Percentiles rank a stretch among this genome's conserved stretches.
These are phyloP conservation scores for Aspergillus eucalypticola DNA, from an alignment of 2,329 filamentous ascomycete genomes.

Conservation along the genomic window DNA sequence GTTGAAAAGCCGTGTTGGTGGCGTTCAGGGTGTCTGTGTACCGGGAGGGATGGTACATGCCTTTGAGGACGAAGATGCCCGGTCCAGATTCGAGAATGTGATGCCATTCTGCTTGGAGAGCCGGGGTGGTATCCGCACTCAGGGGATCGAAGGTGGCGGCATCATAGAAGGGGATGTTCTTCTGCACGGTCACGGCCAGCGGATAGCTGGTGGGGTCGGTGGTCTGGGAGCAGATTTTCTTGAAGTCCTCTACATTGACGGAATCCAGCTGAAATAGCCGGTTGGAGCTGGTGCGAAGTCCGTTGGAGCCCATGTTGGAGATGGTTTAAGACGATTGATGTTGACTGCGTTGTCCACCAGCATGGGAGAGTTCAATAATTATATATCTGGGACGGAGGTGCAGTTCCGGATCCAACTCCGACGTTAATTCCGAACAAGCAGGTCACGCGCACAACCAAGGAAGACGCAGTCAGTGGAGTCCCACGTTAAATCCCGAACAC, in stretches of 20 bases:
- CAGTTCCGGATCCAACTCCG: neutral
- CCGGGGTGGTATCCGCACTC: slow-evolving; percentile 30
- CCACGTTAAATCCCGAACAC: neutral
- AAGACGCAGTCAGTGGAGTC: too few species aligned
- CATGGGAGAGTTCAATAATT: neutral
- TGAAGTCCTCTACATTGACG: slow-evolving; percentile 44
- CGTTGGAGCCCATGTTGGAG: neutral
- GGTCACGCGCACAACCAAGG: too few species aligned
- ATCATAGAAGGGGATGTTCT: slow-evolving; percentile 60
- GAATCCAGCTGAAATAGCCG: slow-evolving; percentile 26
- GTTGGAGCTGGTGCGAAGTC: neutral
- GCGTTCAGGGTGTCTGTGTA: slow-evolving; percentile 42
- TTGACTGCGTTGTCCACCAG: neutral
- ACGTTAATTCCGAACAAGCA: neutral
- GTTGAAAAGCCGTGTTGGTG: slow-evolving; percentile 51
- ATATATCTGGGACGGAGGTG: neutral
- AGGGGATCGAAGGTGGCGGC: slow-evolving; percentile 41
- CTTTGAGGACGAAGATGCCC: slow-evolving; percentile 60
- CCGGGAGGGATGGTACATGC: slow-evolving; percentile 49
- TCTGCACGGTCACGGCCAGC: slow-evolving; percentile 46
- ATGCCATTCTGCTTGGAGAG: slow-evolving; percentile 63
- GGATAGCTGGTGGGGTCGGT: slow-evolving; percentile 48
- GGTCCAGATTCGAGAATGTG: slow-evolving; percentile 58
- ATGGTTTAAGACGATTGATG: neutral
- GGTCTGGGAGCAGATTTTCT: slow-evolving; percentile 47